Base-by-base conservation (phyloP, 495 filamentous ascomycete genomes). In the Darksidea phi region DNA sequence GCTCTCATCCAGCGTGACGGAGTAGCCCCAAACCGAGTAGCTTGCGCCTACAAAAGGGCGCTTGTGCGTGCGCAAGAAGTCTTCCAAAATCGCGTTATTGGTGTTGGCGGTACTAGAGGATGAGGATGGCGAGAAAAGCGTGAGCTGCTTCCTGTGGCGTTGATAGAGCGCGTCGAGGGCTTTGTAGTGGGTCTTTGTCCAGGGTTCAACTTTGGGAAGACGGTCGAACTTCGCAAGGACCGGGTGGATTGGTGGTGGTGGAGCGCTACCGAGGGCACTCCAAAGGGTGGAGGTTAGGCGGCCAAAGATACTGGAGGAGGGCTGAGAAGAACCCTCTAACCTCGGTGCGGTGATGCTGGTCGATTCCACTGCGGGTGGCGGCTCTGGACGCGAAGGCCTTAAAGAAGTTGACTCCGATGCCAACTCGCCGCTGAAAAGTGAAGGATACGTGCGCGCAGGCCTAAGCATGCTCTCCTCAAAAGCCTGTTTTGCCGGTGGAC, bases 151-250 rank as follows among this genome's bases (percentile, higher is more conserved):
- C 17, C 63, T 64, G 63, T 65, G 54, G 5, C 50, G 32, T 49
- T 65, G 64, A 52, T 63, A 70, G n/a, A 73, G 57, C 1, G 24
- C 37, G 43, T 73, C 67, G 6, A 73, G 60, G 13, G 55, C 58
- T 36, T 60, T 66, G 64, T 71, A 73, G 48, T 73, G 71, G 6
- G 67, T 63, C 21, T 63, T 60, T 15, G 71, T 70, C 71, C 71
- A 73, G 4, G 69, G 71, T 36, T 71, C 57, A 28, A 64, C 36
- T 21, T 61, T 62, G 18, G 71, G 67, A 6, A 73, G 63, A 6
- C 34, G 57, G 45, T 59, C 26, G 28, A 62, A 61, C 25, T 51
- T 28, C 6, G 25, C 23, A 12, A 37, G 50, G 13, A 47, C 47
- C 1, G 63, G 66, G 45, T 71, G 69, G 12, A 18, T 21, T 15